These are phyloP conservation scores for Arxiozyma slooffiae DNA, from an alignment of 1,139 yeast species.

Conservation along the genomic window DNA sequence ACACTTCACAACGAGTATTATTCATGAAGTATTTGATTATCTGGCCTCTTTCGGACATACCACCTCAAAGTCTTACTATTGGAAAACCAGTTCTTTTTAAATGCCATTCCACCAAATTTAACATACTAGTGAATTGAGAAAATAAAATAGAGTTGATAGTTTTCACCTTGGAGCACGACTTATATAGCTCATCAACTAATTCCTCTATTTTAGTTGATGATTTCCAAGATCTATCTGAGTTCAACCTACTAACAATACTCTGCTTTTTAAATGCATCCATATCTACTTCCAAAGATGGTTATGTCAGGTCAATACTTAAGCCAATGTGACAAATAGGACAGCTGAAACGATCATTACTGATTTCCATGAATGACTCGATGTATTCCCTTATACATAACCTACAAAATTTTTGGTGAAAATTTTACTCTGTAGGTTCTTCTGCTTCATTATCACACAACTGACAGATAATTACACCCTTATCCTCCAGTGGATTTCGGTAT, in stretches of 20 bases:
- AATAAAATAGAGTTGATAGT: conserved; percentile 93
- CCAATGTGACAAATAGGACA: conserved; percentile 97
- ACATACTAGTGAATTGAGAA: conserved; percentile 93
- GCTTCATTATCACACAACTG: conserved; percentile 96
- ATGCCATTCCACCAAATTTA: conserved; percentile 93
- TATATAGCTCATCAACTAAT: conserved; percentile 81
- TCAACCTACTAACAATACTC: conserved; percentile 81
- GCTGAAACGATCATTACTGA: conserved; percentile 45
- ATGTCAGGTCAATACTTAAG: conserved; percentile 77
- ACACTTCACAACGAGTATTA: conserved; percentile 83
- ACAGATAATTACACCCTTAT: conserved; percentile 65
- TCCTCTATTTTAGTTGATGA: conserved; percentile 96
- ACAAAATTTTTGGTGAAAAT: conserved; percentile 88
- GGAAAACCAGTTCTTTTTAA: conserved; percentile 86
- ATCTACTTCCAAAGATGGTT: conserved; percentile 72
- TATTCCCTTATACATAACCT: conserved; percentile 86
- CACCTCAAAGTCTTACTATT: conserved; percentile 88
- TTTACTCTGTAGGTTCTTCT: conserved; percentile 90
- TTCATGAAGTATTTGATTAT: conserved; percentile 88
- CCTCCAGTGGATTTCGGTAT: conserved; percentile 34
- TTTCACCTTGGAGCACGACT: conserved; percentile 70
- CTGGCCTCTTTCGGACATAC: conserved; percentile 92
- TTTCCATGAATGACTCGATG: conserved; percentile 70
- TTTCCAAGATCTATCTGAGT: conserved; percentile 78
- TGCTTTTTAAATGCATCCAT: conserved; percentile 56